These are phyloP conservation scores for Chamaecyparis obtusa DNA, from an alignment of 75 land plant genomes.

Conservation along the genomic window DNA sequence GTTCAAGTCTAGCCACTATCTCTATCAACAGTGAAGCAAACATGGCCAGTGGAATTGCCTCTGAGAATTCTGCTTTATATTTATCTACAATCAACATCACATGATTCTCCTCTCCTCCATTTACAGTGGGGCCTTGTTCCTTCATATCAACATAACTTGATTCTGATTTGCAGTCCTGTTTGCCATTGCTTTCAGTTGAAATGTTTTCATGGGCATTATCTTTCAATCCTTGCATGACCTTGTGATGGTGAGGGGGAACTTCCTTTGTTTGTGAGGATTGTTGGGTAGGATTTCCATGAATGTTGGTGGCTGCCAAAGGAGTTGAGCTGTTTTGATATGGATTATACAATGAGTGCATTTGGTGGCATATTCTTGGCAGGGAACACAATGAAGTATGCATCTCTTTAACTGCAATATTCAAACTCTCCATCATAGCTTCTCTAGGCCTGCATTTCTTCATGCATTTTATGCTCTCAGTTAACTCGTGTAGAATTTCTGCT, in stretches of 20 bases:
- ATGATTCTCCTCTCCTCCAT: not conserved
- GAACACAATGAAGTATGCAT: not conserved
- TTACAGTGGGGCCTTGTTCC: not conserved
- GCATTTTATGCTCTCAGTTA: not conserved
- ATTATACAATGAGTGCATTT: not conserved
- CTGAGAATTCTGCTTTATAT: not conserved
- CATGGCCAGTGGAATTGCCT: not conserved
- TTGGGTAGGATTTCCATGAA: not conserved
- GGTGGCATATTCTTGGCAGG: too few relatives aligned
- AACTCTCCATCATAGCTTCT: not conserved
- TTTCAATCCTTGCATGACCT: too few relatives aligned
- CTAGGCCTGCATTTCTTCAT: not conserved
- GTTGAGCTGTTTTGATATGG: not conserved
- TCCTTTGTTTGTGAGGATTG: not conserved
- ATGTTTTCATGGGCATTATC: too few relatives aligned
- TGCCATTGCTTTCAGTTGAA: not conserved
- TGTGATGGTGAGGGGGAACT: too few relatives aligned
- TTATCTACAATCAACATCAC: not conserved
- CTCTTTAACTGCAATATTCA: not conserved
- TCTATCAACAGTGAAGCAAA: constrained; percentile 7
- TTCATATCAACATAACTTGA: not conserved
- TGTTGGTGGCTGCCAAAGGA: not conserved
- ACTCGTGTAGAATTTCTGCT: not conserved
- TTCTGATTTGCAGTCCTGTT: not conserved
- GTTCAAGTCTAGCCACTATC: not conserved